A percentile compares a stretch with the other conserved stretches of the same genome.
These are phyloP conservation scores for Verticillium longisporum DNA, from an alignment of 2,329 filamentous ascomycete species.

Conservation along the genomic window DNA sequence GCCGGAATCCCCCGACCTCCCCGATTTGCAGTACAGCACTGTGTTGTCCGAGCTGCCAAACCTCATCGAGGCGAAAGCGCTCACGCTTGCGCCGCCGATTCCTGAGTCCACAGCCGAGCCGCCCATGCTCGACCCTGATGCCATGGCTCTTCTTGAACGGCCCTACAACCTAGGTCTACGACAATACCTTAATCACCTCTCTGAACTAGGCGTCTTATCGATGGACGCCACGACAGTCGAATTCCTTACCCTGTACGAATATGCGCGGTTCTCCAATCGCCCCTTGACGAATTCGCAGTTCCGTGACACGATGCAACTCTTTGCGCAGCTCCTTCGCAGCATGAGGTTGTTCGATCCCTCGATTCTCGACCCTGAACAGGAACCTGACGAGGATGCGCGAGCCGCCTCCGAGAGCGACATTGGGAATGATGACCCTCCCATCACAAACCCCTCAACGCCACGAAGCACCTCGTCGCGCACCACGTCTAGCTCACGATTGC, in stretches of 20 bases:
- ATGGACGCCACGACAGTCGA: constrained; percentile 36
- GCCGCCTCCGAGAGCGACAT: constrained; percentile 31
- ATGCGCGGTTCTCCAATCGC: constrained; percentile 70
- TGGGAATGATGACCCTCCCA: constrained; percentile 32
- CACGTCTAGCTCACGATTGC: constrained; percentile 21
- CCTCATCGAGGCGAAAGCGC: constrained; percentile 84
- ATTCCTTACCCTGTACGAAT: constrained; percentile 76
- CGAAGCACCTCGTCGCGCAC: constrained; percentile 22
- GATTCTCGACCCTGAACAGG: constrained; percentile 31
- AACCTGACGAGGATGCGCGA: constrained; percentile 17
- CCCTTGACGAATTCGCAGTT: constrained; percentile 67
- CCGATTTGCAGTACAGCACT: constrained; percentile 74
- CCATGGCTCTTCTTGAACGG: constrained; percentile 66
- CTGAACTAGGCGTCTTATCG: constrained; percentile 55
- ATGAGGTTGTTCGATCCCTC: constrained; percentile 61
- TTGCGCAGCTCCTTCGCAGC: constrained; percentile 69
- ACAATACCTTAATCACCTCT: constrained; percentile 70
- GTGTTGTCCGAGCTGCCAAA: constrained; percentile 82
- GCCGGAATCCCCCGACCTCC: constrained; percentile 65
- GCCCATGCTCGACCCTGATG: constrained; percentile 54
- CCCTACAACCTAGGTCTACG: constrained; percentile 66
- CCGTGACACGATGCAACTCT: constrained; percentile 71
- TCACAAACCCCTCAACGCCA: constrained; percentile 32
- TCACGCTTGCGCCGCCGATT: constrained; percentile 68
- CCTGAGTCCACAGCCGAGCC: constrained; percentile 29